Evolutionary conservation across 2,329 filamentous ascomycete species (phyloP).

Genomic region (Pseudogymnoascus sp.): DNA sequence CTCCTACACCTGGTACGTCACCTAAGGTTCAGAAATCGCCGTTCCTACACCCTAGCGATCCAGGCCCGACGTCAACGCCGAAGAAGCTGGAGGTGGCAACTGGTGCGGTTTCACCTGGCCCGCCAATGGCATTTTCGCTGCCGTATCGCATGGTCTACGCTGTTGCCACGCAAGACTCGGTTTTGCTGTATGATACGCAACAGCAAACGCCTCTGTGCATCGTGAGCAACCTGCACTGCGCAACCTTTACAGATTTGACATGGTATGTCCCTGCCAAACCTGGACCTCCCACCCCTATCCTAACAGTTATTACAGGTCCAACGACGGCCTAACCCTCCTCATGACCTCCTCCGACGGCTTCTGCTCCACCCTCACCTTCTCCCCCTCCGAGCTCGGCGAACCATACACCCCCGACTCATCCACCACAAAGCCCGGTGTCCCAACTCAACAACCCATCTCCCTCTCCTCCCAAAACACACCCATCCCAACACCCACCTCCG

Average conservation of each 20-base stretch:
- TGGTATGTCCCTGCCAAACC: slow-evolving; percentile 57
- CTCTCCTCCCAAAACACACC: slow-evolving; percentile 59
- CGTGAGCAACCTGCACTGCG: slow-evolving; percentile 94
- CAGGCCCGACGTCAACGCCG: slow-evolving; percentile 49
- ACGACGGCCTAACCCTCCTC: slow-evolving; percentile 70
- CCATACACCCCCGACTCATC: slow-evolving; percentile 65
- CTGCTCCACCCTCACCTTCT: slow-evolving; percentile 85
- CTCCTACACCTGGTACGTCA: slow-evolving; percentile 45
- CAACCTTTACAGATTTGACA: slow-evolving; percentile 91
- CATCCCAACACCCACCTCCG: slow-evolving; percentile 62
- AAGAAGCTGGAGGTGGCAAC: slow-evolving; percentile 39
- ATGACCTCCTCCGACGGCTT: slow-evolving; percentile 99
- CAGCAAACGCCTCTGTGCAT: slow-evolving; percentile 89
- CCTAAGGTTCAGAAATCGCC: slow-evolving; percentile 81
- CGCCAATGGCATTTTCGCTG: slow-evolving; percentile 70
- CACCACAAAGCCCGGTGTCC: slow-evolving; percentile 39
- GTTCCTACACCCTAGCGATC: slow-evolving; percentile 44
- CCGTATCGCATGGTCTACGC: slow-evolving; percentile 95
- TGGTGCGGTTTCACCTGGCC: slow-evolving; percentile 47
- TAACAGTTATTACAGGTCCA: slow-evolving; percentile 50
- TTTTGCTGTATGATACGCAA: slow-evolving; percentile 93
- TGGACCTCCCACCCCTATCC: slow-evolving; percentile 14
- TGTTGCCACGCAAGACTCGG: slow-evolving; percentile 92
- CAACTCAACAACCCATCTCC: slow-evolving; percentile 35
- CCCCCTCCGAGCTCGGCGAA: slow-evolving; percentile 76